Evolutionary conservation across 1,139 yeast species (phyloP).

Genomic region (Geotrichum restrictum): DNA sequence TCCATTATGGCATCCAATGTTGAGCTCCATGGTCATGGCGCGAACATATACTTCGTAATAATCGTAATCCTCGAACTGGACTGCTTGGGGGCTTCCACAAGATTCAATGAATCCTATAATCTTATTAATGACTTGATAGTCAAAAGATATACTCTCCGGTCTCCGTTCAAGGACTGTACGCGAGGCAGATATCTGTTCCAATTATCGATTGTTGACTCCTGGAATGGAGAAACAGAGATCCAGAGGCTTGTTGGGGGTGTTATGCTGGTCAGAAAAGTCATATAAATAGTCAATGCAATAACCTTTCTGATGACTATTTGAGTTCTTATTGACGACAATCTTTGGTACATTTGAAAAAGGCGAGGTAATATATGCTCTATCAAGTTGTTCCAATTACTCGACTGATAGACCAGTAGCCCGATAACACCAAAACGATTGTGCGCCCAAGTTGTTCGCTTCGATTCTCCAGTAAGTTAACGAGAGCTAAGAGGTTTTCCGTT

Average conservation of each 20-base stretch:
- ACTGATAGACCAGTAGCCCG: background rate
- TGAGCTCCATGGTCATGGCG: no score
- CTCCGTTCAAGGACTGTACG: no score
- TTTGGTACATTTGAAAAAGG: background rate
- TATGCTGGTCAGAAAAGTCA: constrained; percentile 6
- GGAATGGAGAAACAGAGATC: background rate
- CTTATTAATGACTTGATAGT: no score
- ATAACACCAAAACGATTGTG: background rate
- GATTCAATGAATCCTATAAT: no score
- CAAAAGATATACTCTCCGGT: no score
- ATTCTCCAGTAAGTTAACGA: background rate
- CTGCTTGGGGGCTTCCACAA: no score
- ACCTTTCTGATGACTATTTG: background rate
- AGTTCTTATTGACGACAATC: background rate
- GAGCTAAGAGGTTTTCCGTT: background rate
- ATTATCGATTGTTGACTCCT: no score
- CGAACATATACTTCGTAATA: no score
- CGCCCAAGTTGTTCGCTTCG: background rate
- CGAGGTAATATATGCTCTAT: constrained; percentile 1
- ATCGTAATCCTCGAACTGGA: no score
- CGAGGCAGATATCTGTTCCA: no score
- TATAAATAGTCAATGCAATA: background rate
- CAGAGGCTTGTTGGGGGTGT: background rate
- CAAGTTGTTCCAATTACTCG: constrained; percentile 1
- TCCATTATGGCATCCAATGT: no score